Evolutionary conservation across 1,284 basidiomycete genomes (phyloP).

Genomic region (Mycena citricolor): DNA sequence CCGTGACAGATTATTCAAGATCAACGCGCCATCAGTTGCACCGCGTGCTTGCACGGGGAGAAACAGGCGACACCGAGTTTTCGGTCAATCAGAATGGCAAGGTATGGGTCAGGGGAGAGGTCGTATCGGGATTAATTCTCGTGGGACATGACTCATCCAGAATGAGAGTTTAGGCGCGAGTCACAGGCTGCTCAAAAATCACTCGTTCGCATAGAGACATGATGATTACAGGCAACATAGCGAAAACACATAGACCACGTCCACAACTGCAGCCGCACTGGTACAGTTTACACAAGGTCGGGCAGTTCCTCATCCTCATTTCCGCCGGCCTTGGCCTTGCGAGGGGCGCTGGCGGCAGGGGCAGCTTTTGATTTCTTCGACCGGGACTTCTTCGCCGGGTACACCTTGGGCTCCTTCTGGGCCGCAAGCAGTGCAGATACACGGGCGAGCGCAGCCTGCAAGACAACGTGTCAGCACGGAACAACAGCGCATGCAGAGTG

Average conservation of each 20-base stretch:
- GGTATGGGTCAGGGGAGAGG: too few species aligned
- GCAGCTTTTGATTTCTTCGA: constrained; percentile 61
- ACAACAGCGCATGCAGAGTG: constrained; percentile 22
- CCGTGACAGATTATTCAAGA: too few species aligned
- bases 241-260: too few species aligned
- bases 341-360: background rate
- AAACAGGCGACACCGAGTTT: too few species aligned
- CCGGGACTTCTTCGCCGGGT: constrained; percentile 71
- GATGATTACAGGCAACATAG: constrained; percentile 16
- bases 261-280: background rate
- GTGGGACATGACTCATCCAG: too few species aligned
- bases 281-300: constrained; percentile 16
- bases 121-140: too few species aligned
- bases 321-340: constrained; percentile 13
- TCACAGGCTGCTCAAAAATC: too few species aligned
- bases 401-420: constrained; percentile 73
- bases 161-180: too few species aligned
- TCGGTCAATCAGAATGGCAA: too few species aligned
- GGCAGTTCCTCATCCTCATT: constrained; percentile 23
- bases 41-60: too few species aligned
- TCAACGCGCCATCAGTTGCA: too few species aligned
- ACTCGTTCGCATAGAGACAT: too few species aligned
- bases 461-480: constrained; percentile 31
- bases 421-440: constrained; percentile 72
- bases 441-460: constrained; percentile 78